phyloP scores from a whole-genome alignment of 2,329 filamentous ascomycete genomes.

The Diplodia mutila region DNA sequence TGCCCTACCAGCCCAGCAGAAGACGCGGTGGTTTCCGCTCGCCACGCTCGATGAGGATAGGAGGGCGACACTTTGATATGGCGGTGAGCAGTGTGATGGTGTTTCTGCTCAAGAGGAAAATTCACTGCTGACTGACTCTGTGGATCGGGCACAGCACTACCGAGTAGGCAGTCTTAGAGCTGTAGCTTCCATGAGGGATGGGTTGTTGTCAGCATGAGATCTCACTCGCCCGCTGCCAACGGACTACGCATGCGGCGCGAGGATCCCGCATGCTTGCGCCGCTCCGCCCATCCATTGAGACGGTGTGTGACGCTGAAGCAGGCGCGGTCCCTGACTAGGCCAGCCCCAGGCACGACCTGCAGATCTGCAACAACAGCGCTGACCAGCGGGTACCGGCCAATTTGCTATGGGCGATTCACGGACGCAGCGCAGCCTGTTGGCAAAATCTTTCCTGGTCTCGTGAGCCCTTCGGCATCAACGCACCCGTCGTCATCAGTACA shows the following conservation, averaged over 20 bases:
- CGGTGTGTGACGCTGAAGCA: constrained; percentile 17
- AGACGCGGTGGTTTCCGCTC: constrained; percentile 13
- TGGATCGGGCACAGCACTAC: background rate
- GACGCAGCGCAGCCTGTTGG: background rate
- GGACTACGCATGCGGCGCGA: no score
- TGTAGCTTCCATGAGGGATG: no score
- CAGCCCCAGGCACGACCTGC: constrained; percentile 11
- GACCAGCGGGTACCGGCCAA: constrained; percentile 1
- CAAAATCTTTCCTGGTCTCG: constrained; percentile 21
- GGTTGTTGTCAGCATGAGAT: background rate
- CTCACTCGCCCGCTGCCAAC: no score
- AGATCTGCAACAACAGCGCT: constrained; percentile 15
- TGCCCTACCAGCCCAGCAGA: constrained; percentile 3
- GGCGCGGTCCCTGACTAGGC: constrained; percentile 16
- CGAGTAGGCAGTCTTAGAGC: no score
- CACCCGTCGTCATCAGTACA: constrained; percentile 5
- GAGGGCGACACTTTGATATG: background rate
- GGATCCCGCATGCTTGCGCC: background rate
- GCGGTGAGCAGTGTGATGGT: constrained; percentile 10
- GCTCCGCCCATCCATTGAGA: constrained; percentile 6
- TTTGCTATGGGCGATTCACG: constrained; percentile 12
- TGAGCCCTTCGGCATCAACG: background rate
- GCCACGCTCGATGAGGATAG: constrained; percentile 4
- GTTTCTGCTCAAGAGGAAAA: background rate
- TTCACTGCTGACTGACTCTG: constrained; percentile 3